Evolutionary conservation across 2,329 filamentous ascomycete genomes (phyloP), one percentile per base, ranked within the genome.

Genomic region (Alternaria gansuensis): DNA sequence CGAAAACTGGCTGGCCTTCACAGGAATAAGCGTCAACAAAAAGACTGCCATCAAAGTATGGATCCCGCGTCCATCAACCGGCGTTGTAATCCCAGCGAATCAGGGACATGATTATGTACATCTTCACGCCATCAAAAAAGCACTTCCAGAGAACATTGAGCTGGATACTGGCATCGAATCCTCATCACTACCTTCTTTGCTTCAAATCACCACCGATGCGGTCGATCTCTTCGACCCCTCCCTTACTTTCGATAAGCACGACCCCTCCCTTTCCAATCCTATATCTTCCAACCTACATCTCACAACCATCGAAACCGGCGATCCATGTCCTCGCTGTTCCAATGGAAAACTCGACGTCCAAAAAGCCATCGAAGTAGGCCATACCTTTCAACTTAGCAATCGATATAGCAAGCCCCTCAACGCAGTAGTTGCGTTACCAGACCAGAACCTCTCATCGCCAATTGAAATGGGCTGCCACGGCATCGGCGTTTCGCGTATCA

Each of bases 391-490:
- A 75, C 87, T 99, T 1, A 93, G 94, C 10, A 93, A 91, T 1
- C 87, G 93, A 29, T 99, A 99, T 80, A 93, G 90, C 24, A 82
- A 86, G 21, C 89, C 92, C 0, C 82, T 99, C 0, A 80, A 84
- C 7, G 90, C 91, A 1, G 82, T 78, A 0, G 84, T 95, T 2
- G 79, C 81, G 13, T 66, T 68, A 82, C 26, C 84, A 79, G 26
- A 70, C 66, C 31, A 63, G 66, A 61, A 37, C 29, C 64, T 78
- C 14, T 75, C 76, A 8, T 82, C 87, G 0, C 82, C 88, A 0
- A 84, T 97, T 71, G 87, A 96, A 65, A 99, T 99, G 95, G 95
- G 95, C 54, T 99, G 95, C 75, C 92, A 97, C 73, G 95, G 95
- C 0, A 96, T 99, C 61, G 95, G 95, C 2, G 87, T 99, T 17